Base-by-base conservation (phyloP, 1,284 basidiomycete genomes). In the Uromyces viciae-fabae region DNA sequence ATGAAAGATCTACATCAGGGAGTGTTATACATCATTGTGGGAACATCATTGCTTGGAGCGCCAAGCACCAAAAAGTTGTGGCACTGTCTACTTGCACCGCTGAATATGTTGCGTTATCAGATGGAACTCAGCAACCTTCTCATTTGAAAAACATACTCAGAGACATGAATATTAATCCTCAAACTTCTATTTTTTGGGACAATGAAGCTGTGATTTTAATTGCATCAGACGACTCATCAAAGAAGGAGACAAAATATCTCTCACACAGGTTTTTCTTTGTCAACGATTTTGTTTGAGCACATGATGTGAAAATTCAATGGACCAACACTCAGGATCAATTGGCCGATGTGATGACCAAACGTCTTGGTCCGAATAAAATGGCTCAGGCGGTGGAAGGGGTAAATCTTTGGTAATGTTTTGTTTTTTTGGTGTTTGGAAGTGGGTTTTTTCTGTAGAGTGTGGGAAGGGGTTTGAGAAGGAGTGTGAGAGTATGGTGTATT, bases 291-390 rank as follows among this genome's bases (percentile, higher is more conserved):
- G n/a, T 52, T 52, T 52, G 49, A 14, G n/a, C 14, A n/a, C 49
- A 52, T n/a, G n/a, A 52, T 14, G n/a, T 52, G 14, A 52, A 52
- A n/a, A 52, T 62, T 14, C 14, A 11, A 11, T 71, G 68, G 68
- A 43, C 40, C 38, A 49, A 42, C n/a, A 40, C 40, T 4, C n/a
- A 38, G 8, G 15, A 40, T 25, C 31, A 40, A 43, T 25, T 25
- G 36, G 68, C 68, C 3, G 68, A 71, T 49, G 43, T 43, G 43
- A 8, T 71, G 36, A 71, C 68, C 5, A 71, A 71, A 71, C 31
- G 25, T 42, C 43, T 71, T 7, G 62, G 62, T 22, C 62, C 62
- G 22, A 66, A 22, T 22, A 56, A 56, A 56, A 56, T 56, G 52
- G 28, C 28, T 19, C 28, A 4, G 7, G 52, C 52, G 19, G 7